Evolutionary conservation across 192 early-diverging fungal species (phyloP).

Genomic region (Cladochytrium replicatum): DNA sequence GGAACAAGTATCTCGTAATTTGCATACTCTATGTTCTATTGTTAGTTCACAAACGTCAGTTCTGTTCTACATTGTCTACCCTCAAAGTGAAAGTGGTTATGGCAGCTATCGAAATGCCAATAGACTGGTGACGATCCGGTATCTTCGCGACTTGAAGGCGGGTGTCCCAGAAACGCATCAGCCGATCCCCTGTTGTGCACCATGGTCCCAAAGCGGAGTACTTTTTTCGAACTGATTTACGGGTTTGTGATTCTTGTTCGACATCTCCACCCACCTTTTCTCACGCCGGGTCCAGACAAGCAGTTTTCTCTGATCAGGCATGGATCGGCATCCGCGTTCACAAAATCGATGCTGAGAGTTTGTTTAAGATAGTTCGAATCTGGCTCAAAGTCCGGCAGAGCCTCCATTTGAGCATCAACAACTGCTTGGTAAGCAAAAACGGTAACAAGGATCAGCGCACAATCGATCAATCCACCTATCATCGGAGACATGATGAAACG

Average conservation of each 20-base stretch:
- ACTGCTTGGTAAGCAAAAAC: too few species aligned
- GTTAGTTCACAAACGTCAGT: conserved; percentile 2
- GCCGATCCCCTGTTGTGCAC: conserved; percentile 20
- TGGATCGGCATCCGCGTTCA: conserved; percentile 16
- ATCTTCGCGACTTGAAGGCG: conserved; percentile 5
- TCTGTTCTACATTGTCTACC: neutral
- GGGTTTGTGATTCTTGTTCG: conserved; percentile 4
- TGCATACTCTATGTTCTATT: conserved; percentile 30
- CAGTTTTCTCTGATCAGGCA: conserved; percentile 18
- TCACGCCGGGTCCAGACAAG: conserved; percentile 11
- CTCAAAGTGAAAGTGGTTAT: conserved; percentile 9
- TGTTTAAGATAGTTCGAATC: conserved; percentile 7
- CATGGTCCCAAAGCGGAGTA: conserved; percentile 17
- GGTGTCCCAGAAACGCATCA: conserved; percentile 19
- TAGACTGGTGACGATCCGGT: conserved; percentile 1
- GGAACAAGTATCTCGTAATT: conserved; percentile 16
- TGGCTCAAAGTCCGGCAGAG: conserved; percentile 21
- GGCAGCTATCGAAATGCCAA: conserved; percentile 24
- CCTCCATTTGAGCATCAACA: too few species aligned
- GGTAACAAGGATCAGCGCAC: too few species aligned
- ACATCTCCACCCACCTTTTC: neutral
- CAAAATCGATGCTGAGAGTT: conserved; percentile 19
- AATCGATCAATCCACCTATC: too few species aligned
- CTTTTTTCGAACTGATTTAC: conserved; percentile 1
- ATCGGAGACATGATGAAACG: too few species aligned